These are phyloP conservation scores for Colletotrichum chrysophilum DNA, from an alignment of 2,329 filamentous ascomycete species.

Conservation along the genomic window DNA sequence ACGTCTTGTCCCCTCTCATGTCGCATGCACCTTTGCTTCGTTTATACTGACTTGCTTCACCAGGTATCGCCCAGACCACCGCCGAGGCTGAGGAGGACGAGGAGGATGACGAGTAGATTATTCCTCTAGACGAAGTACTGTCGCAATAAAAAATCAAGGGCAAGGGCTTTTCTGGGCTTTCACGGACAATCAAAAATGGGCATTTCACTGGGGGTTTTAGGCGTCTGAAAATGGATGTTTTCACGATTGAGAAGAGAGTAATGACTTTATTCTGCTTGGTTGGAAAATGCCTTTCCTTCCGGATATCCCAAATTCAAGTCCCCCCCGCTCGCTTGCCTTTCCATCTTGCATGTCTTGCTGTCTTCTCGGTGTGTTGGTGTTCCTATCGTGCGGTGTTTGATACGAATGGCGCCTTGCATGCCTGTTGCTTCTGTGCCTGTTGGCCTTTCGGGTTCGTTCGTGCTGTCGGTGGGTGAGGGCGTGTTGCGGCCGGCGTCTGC, in stretches of 20 bases:
- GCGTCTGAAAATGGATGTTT: constrained; percentile 14
- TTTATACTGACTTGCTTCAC: background rate
- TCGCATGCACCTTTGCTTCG: background rate
- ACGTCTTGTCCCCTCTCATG: constrained; percentile 29
- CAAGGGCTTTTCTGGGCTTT: background rate
- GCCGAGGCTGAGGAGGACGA: constrained; percentile 74
- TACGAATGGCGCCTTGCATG: background rate
- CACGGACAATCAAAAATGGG: background rate
- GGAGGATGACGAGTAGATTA: constrained; percentile 69
- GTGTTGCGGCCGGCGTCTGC: background rate
- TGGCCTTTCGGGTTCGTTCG: background rate
- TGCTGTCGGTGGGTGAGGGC: background rate
- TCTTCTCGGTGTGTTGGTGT: background rate
- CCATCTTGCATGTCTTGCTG: background rate
- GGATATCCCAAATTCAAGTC: background rate
- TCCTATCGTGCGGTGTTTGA: background rate
- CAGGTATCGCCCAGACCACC: constrained; percentile 80
- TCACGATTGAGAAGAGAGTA: background rate
- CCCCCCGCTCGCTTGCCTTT: background rate
- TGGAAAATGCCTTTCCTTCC: background rate
- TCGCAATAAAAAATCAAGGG: background rate
- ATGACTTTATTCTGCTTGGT: background rate
- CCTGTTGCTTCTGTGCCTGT: fast-evolving
- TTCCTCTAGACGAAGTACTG: background rate
- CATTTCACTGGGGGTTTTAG: constrained; percentile 1